Evolutionary conservation across 2,329 filamentous ascomycete genomes (phyloP).

Genomic region (Cladosporium sp.): DNA sequence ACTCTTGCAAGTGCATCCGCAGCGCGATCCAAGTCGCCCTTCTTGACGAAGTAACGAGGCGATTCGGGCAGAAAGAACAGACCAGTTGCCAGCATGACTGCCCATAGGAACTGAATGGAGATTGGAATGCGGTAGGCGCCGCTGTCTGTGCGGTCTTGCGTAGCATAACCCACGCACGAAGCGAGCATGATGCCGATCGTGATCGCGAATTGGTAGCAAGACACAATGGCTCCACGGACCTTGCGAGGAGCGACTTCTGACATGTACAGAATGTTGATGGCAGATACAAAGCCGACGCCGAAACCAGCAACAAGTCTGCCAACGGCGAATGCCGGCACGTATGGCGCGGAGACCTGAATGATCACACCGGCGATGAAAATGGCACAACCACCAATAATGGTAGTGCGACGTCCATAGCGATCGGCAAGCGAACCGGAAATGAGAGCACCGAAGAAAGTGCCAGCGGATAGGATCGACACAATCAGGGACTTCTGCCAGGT

Average conservation of each 20-base stretch:
- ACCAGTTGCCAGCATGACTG: slow-evolving; percentile 66
- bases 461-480: slow-evolving; percentile 71
- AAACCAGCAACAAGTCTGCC: slow-evolving; percentile 71
- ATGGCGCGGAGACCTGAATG: slow-evolving; percentile 57
- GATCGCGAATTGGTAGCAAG: slow-evolving; percentile 78
- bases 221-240: slow-evolving; percentile 73
- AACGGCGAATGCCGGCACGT: slow-evolving; percentile 61
- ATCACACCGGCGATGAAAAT: slow-evolving; percentile 57
- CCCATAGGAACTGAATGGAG: slow-evolving; percentile 75
- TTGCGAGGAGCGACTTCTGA: slow-evolving; percentile 52
- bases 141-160: slow-evolving; percentile 57
- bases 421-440: slow-evolving; percentile 56
- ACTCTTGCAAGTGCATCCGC: slow-evolving; percentile 61
- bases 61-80: slow-evolving; percentile 77
- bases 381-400: slow-evolving; percentile 57
- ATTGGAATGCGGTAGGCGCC: slow-evolving; percentile 78
- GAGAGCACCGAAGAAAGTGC: slow-evolving; percentile 72
- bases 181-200: slow-evolving; percentile 75
- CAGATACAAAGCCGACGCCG: slow-evolving; percentile 69
- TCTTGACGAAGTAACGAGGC: slow-evolving; percentile 80
- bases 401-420: slow-evolving; percentile 60
- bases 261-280: slow-evolving; percentile 50
- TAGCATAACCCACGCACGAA: slow-evolving; percentile 69
- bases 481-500: slow-evolving; percentile 52
- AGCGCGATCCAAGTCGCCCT: slow-evolving; percentile 65